Percentiles rank a stretch among this genome's conserved stretches.
phyloP scores from a whole-genome alignment of 139 green algal genomes.

The Chlamydomonas sp. region DNA sequence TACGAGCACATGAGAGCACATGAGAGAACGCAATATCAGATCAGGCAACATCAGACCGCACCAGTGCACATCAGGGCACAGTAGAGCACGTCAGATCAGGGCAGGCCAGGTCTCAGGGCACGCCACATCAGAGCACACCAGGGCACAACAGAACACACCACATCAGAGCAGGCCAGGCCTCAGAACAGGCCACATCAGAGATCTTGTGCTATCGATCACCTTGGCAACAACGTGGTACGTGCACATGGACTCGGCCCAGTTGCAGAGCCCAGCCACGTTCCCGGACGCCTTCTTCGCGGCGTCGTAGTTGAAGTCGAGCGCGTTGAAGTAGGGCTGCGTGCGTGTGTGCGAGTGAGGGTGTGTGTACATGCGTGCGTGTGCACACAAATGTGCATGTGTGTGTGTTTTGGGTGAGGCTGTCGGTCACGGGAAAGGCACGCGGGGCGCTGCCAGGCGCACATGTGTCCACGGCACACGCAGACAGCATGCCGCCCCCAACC shows the following conservation, averaged over 20 bases:
- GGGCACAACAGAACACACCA: too few species aligned
- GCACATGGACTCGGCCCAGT: conserved; percentile 89
- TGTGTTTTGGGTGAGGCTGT: too few species aligned
- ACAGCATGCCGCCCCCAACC: too few species aligned
- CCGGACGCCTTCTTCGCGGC: conserved; percentile 76
- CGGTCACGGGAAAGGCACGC: neutral
- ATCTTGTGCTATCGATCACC: conserved; percentile 15
- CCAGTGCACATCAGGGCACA: neutral
- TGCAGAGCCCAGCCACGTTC: conserved; percentile 86
- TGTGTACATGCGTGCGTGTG: conserved; percentile 42
- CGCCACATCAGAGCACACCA: too few species aligned
- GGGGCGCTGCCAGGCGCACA: neutral
- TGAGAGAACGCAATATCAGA: neutral
- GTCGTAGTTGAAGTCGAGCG: conserved; percentile 89
- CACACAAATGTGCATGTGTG: neutral
- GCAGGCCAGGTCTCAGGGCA: too few species aligned
- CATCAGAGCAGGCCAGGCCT: too few species aligned
- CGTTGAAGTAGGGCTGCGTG: conserved; percentile 84
- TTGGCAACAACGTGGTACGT: conserved; percentile 87
- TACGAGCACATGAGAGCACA: too few species aligned
- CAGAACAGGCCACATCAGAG: too few species aligned
- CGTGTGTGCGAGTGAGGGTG: too few species aligned
- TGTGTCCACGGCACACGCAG: too few species aligned
- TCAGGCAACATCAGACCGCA: neutral
- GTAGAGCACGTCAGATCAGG: neutral